A percentile compares a stretch with the other conserved stretches of the same genome.
These are phyloP conservation scores for Echeveria elegans DNA, from an alignment of 164 flowering plant genomes.

Conservation along the genomic window DNA sequence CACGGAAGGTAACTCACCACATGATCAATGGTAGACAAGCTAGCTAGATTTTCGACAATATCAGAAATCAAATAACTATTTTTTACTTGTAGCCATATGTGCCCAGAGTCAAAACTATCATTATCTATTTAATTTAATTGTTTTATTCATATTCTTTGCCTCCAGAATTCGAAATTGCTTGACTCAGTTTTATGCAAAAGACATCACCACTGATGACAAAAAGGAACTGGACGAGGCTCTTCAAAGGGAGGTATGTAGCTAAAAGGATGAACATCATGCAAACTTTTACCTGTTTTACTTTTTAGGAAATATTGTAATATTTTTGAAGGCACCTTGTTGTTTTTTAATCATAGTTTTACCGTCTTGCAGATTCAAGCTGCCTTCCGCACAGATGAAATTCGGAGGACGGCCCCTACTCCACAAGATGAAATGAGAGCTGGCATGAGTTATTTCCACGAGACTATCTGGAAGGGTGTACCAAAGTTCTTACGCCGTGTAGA, in stretches of 20 bases:
- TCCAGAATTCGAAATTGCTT: slow-evolving; percentile 80
- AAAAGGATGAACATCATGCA: no score
- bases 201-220: slow-evolving; percentile 97
- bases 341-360: background rate
- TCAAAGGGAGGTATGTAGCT: slow-evolving; percentile 74
- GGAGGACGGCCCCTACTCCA: slow-evolving; percentile 91
- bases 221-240: slow-evolving; percentile 98
- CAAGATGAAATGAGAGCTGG: slow-evolving; percentile 99
- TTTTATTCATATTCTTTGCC: background rate
- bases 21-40: background rate
- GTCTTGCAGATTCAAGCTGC: slow-evolving; percentile 90
- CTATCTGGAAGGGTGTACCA: slow-evolving; percentile 98
- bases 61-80: background rate
- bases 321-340: background rate
- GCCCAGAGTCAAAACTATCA: no score
- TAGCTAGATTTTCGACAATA: background rate
- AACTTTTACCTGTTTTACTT: background rate
- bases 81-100: no score
- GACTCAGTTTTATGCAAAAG: slow-evolving; percentile 84
- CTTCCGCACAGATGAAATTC: slow-evolving; percentile 94
- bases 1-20: slow-evolving; percentile 79
- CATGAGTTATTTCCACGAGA: slow-evolving; percentile 98
- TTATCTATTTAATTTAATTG: background rate
- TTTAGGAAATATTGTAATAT: background rate
- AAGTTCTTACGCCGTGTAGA: slow-evolving; percentile 90